Conservation (phyloP, 768 basidiomycete genomes). For the Neoboletus magnificus region DNA sequence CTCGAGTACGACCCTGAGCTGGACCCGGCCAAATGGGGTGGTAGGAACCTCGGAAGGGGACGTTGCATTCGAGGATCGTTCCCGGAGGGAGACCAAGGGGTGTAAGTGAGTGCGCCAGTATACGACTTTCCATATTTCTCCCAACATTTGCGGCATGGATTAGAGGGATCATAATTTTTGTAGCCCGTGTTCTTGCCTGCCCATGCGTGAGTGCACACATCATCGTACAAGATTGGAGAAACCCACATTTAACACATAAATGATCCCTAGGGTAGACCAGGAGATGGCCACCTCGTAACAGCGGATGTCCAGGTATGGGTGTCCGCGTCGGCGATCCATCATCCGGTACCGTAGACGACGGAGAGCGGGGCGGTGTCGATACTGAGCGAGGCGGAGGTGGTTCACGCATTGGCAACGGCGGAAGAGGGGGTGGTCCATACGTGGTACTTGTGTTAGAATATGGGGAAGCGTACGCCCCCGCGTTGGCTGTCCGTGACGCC, state of each 20-base stretch:
- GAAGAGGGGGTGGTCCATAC: slow-evolving; percentile 14
- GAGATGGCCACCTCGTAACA: slow-evolving; percentile 57
- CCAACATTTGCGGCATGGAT: slow-evolving; percentile 78
- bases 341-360: slow-evolving; percentile 28
- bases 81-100: slow-evolving; percentile 35
- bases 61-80: slow-evolving; percentile 28
- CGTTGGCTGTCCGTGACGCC: slow-evolving; percentile 14
- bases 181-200: slow-evolving; percentile 74
- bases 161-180: slow-evolving; percentile 60
- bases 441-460: background rate
- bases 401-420: background rate
- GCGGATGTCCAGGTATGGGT: slow-evolving; percentile 65
- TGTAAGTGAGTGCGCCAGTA: slow-evolving; percentile 56
- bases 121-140: slow-evolving; percentile 61
- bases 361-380: slow-evolving; percentile 14
- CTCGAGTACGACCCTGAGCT: no score
- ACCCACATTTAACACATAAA: slow-evolving; percentile 66
- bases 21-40: slow-evolving; percentile 21
- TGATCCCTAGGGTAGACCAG: slow-evolving; percentile 68
- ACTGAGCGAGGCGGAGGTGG: slow-evolving; percentile 6
- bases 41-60: slow-evolving; percentile 23
- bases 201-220: background rate
- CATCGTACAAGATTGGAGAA: background rate
- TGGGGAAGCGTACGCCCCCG: slow-evolving; percentile 20
- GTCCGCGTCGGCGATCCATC: slow-evolving; percentile 61